Percentiles rank a stretch among this genome's conserved stretches.
phyloP scores from a whole-genome alignment of 371 early-diverging fungal genomes.

The Haplosporangium sp. region DNA sequence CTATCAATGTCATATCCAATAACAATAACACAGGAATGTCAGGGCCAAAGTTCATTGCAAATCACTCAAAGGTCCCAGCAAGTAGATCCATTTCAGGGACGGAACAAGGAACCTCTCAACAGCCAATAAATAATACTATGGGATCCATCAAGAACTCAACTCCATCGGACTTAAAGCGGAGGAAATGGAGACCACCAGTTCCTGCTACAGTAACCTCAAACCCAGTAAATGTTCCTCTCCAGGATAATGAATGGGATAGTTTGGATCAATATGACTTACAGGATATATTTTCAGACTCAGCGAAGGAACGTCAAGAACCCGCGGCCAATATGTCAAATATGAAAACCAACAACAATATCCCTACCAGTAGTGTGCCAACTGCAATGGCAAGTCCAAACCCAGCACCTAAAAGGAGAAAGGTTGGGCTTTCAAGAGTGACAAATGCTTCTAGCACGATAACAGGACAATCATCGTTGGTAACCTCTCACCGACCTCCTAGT shows the following conservation, averaged over 20 bases:
- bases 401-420: conserved; percentile 33
- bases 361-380: neutral
- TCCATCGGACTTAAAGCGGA: conserved; percentile 20
- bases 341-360: neutral
- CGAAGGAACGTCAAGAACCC: neutral
- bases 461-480: neutral
- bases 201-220: neutral
- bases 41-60: neutral
- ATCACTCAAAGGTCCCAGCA: neutral
- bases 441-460: neutral
- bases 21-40: neutral
- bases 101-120: neutral
- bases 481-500: conserved; percentile 31
- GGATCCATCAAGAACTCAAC: neutral
- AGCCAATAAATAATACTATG: neutral
- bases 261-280: conserved; percentile 5
- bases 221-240: neutral
- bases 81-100: neutral
- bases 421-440: conserved; percentile 34
- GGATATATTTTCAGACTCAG: neutral
- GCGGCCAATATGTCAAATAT: neutral
- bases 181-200: conserved; percentile 48
- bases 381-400: neutral
- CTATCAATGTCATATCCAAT: neutral
- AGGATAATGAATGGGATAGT: conserved; percentile 9